Base-by-base conservation (phyloP, 495 filamentous ascomycete species). In the Aspergillus coremiiformis region DNA sequence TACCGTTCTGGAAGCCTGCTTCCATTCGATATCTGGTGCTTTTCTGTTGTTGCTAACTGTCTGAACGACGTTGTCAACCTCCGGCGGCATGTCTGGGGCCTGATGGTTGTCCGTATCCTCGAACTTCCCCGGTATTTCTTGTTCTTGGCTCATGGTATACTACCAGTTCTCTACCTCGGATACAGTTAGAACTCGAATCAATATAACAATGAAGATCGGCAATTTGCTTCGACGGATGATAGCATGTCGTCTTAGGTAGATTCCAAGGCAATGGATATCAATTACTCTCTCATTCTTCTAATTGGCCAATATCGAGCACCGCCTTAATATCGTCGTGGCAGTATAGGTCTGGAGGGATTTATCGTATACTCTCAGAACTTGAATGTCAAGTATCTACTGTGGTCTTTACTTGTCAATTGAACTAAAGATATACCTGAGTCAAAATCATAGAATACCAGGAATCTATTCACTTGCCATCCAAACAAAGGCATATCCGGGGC, bases 71-170 rank as follows among this genome's bases (percentile, higher is more conserved):
- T 14, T 19, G 15, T 9, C 17, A 1, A 1, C 22, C 24, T 45
- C 43, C 10, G 23, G 39, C n/a, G 54, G 39, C n/a, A 52, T 23
- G 10, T 9, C 22, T 9, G 47, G 56, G 24, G 48, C 19, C 12
- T 52, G 30, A 5, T 61, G 51, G 27, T 57, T 48, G n/a, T 62
- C 60, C 11, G 42, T 51, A 47, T 60, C 49, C 3, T 57, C 48
- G 21, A 63, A 51, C 44, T 56, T 56, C 7, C 54, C 50, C 0
- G 61, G 52, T 4, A 47, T 37, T 22, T 54, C 44, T 21, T 56
- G 44, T 27, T 51, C 63, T 37, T 57, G 30, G 35, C 54, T 64
- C 63, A 66, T 66, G 9, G 17, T 62, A 12, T 10, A 14, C 14
- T 27, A n/a, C n/a, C n/a, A 24, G 26, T 12, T 5, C 4, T 14